phyloP scores from a whole-genome alignment of 2,329 filamentous ascomycete genomes.

The Fusarium hostae region DNA sequence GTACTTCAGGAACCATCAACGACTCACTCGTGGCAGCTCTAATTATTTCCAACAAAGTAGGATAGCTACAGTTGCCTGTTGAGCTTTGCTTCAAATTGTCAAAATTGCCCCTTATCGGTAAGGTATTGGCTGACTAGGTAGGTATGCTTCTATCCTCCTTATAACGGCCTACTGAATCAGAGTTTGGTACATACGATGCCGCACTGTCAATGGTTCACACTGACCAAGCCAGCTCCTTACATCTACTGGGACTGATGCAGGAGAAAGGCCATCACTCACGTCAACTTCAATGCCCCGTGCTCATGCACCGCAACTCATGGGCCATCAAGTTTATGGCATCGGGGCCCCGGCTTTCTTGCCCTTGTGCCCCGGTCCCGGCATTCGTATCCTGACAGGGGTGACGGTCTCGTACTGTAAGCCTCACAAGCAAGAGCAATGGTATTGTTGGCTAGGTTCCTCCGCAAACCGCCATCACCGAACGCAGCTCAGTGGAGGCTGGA shows the following conservation, averaged over 20 bases:
- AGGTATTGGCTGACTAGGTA: constrained; percentile 13
- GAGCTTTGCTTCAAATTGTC: constrained; percentile 15
- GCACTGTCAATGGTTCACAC: constrained; percentile 26
- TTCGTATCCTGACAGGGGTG: constrained; percentile 32
- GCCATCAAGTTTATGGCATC: constrained; percentile 15
- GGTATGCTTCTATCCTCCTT: not conserved
- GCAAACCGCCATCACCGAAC: constrained; percentile 22
- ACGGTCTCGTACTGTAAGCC: constrained; percentile 35
- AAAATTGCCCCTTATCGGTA: constrained; percentile 15
- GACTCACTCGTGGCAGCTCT: constrained; percentile 1
- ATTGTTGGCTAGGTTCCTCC: constrained; percentile 9
- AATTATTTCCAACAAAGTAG: constrained; percentile 6
- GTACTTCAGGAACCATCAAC: constrained; percentile 8
- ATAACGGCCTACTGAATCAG: constrained; percentile 6
- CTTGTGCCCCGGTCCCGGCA: constrained; percentile 34
- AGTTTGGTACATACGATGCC: constrained; percentile 8
- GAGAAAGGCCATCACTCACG: constrained; percentile 20
- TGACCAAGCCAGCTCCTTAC: constrained; percentile 6
- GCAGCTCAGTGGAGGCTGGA: constrained; percentile 22
- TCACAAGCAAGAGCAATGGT: constrained; percentile 19
- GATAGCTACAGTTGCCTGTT: constrained; percentile 3
- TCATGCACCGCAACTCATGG: constrained; percentile 10
- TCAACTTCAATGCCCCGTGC: constrained; percentile 18
- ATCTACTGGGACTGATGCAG: constrained; percentile 21
- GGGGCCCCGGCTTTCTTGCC: constrained; percentile 31